Evolutionary conservation across 352 stramenopile species (phyloP), one percentile per base, ranked within the genome.

Genomic region (Pythium aristosporum): DNA sequence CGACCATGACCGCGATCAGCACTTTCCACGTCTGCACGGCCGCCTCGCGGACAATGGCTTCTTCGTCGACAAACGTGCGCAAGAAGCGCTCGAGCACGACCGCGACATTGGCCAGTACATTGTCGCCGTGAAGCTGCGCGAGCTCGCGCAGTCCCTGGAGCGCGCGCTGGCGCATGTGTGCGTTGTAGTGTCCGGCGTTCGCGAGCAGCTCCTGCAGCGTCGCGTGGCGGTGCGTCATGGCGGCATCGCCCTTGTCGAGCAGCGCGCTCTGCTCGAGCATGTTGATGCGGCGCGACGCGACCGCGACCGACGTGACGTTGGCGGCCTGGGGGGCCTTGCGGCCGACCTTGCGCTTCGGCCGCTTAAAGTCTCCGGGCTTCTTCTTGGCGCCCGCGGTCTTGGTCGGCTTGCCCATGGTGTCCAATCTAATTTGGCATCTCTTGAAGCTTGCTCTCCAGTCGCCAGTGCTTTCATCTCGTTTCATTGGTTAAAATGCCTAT

Each of bases 331-430:
- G 68, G 1, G 77, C 82, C 57, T 87, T 87, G 39, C 83, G 81
- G 13, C 85, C 85, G 30, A 94, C 85, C 68, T 94, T 94, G 71
- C 80, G 85, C 82, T 94, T 94, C 15, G 82, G 85, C 21, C 83
- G 83, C 80, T 94, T 94, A 65, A 94, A 94, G 69, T 94, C 85
- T 34, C 71, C 83, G 11, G 85, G 85, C 74, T 94, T 94, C 78
- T 92, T 92, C 83, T 94, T 94, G 36, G 50, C 60, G 69, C 79
- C 82, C 60, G 77, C 71, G 56, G 76, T 72, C 55, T 68, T 70
- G 28, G 66, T 77, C 39, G 76, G 68, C 32, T 76, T 76, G 55
- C 67, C 77, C 79, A 91, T 86, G 56, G 18, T 71, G 41, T 21
- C 12, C 23, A 23, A 25, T 41, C 13, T 56, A 32, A 21, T 59